phyloP scores from a whole-genome alignment of 441 rosid species.

The Pelargonium myrrhifolium region DNA sequence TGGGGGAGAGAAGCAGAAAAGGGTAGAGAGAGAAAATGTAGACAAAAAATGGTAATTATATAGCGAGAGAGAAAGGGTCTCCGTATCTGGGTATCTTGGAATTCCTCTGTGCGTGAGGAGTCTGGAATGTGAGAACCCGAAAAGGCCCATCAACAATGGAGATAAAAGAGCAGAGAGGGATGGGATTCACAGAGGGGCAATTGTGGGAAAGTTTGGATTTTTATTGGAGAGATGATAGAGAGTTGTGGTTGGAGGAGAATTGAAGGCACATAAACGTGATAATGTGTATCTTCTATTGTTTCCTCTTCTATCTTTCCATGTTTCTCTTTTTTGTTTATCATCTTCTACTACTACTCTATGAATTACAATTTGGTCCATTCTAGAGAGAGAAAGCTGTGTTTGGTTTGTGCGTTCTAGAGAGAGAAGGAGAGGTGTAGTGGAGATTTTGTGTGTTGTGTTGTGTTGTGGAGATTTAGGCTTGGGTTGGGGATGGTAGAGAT shows the following conservation, averaged over 20 bases:
- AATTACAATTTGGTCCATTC: constrained; percentile 19
- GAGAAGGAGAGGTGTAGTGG: constrained; percentile 3
- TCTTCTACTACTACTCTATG: not conserved
- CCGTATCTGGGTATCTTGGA: not conserved
- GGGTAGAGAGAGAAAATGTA: constrained; percentile 8
- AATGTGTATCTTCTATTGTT: constrained; percentile 11
- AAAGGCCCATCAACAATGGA: constrained; percentile 28
- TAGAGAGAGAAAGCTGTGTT: constrained; percentile 11
- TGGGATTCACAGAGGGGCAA: constrained; percentile 26
- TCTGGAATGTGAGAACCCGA: constrained; percentile 24
- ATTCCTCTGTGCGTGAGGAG: constrained; percentile 13
- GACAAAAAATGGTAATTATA: not conserved
- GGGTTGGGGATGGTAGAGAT: not conserved
- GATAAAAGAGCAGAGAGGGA: constrained; percentile 10
- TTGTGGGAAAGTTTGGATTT: constrained; percentile 20
- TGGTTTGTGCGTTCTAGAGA: constrained; percentile 20
- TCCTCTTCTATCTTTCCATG: constrained; percentile 13
- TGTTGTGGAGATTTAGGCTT: too few species aligned
- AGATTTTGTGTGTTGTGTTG: not conserved
- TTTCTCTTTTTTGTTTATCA: constrained; percentile 5
- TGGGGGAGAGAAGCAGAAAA: not conserved
- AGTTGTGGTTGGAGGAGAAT: constrained; percentile 29
- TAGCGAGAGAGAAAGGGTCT: not conserved
- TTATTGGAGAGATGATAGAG: constrained; percentile 15
- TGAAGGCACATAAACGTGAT: constrained; percentile 25